Percentiles rank a stretch among this genome's conserved stretches.
Conservation (phyloP, 1,139 yeast species). For the Candida glucosophila region DNA sequence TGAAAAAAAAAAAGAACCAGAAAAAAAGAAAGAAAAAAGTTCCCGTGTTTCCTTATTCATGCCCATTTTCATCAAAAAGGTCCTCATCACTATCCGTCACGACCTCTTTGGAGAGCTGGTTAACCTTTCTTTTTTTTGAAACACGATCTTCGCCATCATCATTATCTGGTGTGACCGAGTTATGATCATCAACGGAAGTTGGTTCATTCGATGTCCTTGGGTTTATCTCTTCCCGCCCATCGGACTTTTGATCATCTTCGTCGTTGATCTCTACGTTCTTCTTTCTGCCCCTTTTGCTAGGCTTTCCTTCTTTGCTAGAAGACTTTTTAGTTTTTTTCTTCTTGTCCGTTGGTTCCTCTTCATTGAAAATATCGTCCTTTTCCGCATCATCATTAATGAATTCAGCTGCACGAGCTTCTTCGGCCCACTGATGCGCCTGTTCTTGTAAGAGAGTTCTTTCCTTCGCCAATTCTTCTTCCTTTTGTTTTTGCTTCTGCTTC, state of each 20-base stretch:
- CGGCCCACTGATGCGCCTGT: constrained; percentile 79
- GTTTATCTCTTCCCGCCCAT: too few species aligned
- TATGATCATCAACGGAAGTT: constrained; percentile 18
- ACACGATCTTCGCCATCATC: constrained; percentile 10
- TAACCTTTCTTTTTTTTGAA: constrained; percentile 14
- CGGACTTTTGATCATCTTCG: constrained; percentile 16
- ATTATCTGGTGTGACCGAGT: constrained; percentile 9
- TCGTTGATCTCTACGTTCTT: constrained; percentile 13
- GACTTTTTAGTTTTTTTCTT: constrained; percentile 10
- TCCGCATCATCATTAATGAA: constrained; percentile 28
- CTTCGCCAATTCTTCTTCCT: constrained; percentile 48
- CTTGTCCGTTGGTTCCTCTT: constrained; percentile 16
- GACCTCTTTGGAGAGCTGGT: constrained; percentile 37
- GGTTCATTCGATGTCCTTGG: too few species aligned
- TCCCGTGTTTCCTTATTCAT: constrained; percentile 4
- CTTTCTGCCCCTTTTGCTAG: constrained; percentile 12
- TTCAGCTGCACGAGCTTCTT: constrained; percentile 34
- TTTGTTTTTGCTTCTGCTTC: constrained; percentile 33
- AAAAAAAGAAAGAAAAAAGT: not conserved
- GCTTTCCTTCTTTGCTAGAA: constrained; percentile 9
- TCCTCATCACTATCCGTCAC: constrained; percentile 51
- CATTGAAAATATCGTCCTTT: constrained; percentile 20
- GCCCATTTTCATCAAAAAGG: constrained; percentile 18
- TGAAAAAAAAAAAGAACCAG: not conserved
- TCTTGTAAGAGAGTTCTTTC: constrained; percentile 70